These are phyloP conservation scores for Carex pumila DNA, from an alignment of 176 grass and related monocot genomes.

Conservation along the genomic window DNA sequence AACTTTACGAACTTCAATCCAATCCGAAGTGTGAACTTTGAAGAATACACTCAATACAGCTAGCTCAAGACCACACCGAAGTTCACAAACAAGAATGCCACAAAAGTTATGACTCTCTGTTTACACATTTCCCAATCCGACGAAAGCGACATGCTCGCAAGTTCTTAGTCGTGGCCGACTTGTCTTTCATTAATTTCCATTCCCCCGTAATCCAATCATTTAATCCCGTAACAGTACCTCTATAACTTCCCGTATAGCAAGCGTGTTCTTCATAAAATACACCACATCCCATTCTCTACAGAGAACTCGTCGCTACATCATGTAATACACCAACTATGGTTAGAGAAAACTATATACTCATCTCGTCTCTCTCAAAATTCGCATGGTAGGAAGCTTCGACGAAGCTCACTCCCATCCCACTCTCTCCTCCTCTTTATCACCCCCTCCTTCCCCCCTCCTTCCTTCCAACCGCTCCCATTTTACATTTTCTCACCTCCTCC, in stretches of 20 bases:
- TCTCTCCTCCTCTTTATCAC: not conserved
- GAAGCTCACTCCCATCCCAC: conserved; percentile 51
- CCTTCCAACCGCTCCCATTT: not conserved
- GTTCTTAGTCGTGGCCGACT: not conserved
- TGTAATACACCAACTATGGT: not conserved
- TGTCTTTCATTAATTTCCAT: not conserved
- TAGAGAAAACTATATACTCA: not conserved
- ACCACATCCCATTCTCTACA: too few species aligned
- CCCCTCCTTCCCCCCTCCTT: not conserved
- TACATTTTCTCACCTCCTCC: not conserved
- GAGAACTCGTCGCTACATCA: not conserved
- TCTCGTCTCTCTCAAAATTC: conserved; percentile 21
- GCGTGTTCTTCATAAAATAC: not conserved
- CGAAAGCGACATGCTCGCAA: conserved; percentile 7
- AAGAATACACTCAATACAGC: not conserved
- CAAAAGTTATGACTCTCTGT: not conserved
- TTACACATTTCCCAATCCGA: not conserved
- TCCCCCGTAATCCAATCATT: not conserved
- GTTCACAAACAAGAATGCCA: not conserved
- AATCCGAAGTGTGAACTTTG: not conserved
- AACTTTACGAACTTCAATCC: too few species aligned
- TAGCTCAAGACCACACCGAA: not conserved
- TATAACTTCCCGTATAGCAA: not conserved
- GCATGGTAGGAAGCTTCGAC: conserved; percentile 38
- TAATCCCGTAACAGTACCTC: not conserved